Evolutionary conservation across 257 asterid genomes (phyloP), one percentile per base, ranked within the genome.

Genomic region (Lycium ferocissimum): DNA sequence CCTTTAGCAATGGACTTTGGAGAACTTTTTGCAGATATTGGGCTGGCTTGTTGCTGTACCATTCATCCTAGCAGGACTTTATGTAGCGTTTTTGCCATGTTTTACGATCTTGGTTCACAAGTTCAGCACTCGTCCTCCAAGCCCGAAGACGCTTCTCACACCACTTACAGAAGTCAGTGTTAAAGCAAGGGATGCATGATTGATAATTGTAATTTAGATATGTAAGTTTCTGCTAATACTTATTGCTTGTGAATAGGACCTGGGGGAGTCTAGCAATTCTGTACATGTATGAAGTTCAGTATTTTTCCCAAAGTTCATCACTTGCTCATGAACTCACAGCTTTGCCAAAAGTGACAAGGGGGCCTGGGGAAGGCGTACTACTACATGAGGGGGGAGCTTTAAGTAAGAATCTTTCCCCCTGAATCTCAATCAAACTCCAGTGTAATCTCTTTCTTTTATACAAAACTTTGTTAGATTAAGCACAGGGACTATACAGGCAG

Each of bases 31-130:
- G 88, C 97, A 96, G 99, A 79, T 96, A 89, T 81, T 96, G 92
- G 99, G 99, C 37, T 96, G 99, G 99, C 81, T 92, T 82, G 92
- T 94, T 61, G 94, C 98, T 35, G 97, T 92, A 37, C 99, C 99
- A 54, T 75, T 96, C 85, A 89, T 96, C 83, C 71, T 93, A 58
- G 98, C 92, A 72, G 90, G 85, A 79, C 93, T 95, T 26, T 93
- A 96, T 80, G 1, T 92, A 15, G 43, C 92, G 76, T 90, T 87
- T 40, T 80, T 95, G 89, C 99, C 99, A 17, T 89, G 94, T 82
- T 97, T 92, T 92, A 88, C 47, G 86, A 81, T 92, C 81, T 85
- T 97, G 93, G 97, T 94, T 72, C 88, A 83, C 40, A 93, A 90
- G 88, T 95, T 95, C 91, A 83, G 94, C 6, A 35, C 69, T 3